Evolutionary conservation across 208 protist species (phyloP), one percentile per base, ranked within the genome.

Genomic region (Tritrichomonas foetus): DNA sequence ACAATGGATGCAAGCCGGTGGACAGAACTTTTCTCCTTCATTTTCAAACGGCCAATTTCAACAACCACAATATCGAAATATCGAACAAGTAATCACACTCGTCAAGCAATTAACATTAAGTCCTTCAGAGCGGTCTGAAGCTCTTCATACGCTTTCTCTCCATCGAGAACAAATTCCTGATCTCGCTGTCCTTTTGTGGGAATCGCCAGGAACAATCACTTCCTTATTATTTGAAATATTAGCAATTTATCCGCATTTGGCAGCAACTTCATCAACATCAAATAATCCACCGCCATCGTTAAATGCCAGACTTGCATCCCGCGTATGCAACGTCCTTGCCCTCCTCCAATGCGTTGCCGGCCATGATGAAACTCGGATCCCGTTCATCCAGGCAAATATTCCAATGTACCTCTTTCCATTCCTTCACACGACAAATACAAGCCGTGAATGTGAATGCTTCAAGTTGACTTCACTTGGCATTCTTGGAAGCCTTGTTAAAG

Each of bases 321-420:
- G 74, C 0, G 55, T 61, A 5, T 99, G 98, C 95, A 99, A 99
- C 96, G 98, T 98, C 25, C 96, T 99, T 3, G 98, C 98, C 20
- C 96, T 99, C 16, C 96, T 99, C 33, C 98, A 99, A 95, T 98
- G 97, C 89, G 98, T 99, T 16, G 98, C 98, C 0, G 98, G 97
- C 30, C 98, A 99, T 95, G 96, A 97, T 20, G 98, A 98, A 0
- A 99, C 98, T 33, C 97, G 99, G 66, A 96, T 96, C 49, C 96
- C 97, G n/a, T 99, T 99, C 95, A 94, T 99, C 14, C 9, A n/a
- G 95, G 98, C 98, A 3, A 98, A 99, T 93, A 99, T 99, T 93
- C 98, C 98, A 55, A 97, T 99, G 66, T 99, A 99, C 94, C 97
- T 99, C 20, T 99, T 99, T 95, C 99, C 99, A 20, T 99, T 99